A percentile compares a stretch with the other conserved stretches of the same genome.
These are phyloP conservation scores for Kwoniella shivajii DNA, from an alignment of 1,284 basidiomycete species.

Conservation along the genomic window DNA sequence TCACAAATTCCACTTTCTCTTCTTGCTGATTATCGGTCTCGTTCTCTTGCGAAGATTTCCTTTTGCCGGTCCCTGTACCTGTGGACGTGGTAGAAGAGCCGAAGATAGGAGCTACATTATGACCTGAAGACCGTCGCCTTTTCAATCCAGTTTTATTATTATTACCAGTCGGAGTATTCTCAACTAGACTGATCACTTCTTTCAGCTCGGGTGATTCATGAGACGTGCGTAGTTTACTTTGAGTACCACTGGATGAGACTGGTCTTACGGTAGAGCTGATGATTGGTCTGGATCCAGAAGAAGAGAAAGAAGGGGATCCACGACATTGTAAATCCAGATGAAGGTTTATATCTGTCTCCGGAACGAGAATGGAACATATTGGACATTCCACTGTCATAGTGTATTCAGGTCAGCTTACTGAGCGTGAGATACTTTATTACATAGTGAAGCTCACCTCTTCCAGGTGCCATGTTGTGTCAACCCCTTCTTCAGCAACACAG, in stretches of 20 bases:
- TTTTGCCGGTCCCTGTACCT: conserved; percentile 12
- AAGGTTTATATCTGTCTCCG: conserved; percentile 48
- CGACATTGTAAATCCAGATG: conserved; percentile 52
- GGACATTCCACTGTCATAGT: conserved; percentile 44
- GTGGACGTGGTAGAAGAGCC: not conserved
- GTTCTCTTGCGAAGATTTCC: conserved; percentile 6
- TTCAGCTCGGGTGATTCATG: no score
- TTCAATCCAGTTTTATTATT: conserved; percentile 1
- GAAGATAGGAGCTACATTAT: conserved; percentile 24
- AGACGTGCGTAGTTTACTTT: not conserved
- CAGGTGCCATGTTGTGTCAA: conserved; percentile 2
- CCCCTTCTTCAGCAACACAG: no score
- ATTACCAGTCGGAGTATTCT: conserved; percentile 10
- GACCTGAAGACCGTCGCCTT: not conserved
- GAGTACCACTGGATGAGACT: not conserved
- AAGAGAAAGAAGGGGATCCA: conserved; percentile 5
- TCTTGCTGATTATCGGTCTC: not conserved
- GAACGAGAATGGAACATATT: conserved; percentile 43
- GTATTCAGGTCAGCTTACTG: no score
- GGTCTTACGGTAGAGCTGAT: not conserved
- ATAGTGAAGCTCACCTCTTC: conserved; percentile 9
- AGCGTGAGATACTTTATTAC: not conserved
- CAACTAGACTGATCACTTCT: conserved; percentile 1
- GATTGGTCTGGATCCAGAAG: not conserved
- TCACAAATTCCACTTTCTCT: not conserved